phyloP scores from a whole-genome alignment of 768 basidiomycete genomes.

The Leucocoprinus birnbaumii region DNA sequence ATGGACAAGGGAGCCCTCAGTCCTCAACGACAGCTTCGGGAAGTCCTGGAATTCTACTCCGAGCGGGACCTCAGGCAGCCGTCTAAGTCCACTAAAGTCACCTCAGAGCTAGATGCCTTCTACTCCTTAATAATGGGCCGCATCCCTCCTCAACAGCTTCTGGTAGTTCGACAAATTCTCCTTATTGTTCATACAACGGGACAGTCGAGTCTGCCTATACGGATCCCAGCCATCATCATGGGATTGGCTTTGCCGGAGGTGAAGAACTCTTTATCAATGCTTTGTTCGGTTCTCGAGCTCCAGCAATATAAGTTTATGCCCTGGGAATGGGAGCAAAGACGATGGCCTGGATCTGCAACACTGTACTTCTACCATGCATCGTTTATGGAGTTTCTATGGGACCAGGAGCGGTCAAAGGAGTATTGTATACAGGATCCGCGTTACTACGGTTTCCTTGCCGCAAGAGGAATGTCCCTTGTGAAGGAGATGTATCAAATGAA shows the following conservation, averaged over 20 bases:
- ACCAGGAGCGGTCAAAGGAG: neutral
- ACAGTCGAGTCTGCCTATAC: too few species aligned
- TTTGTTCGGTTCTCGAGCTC: too few species aligned
- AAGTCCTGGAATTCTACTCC: neutral
- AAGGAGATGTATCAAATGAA: too few species aligned
- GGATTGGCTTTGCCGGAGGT: too few species aligned
- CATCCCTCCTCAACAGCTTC: neutral
- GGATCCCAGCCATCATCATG: too few species aligned
- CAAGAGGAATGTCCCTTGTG: too few species aligned
- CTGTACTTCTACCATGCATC: slow-evolving; percentile 1
- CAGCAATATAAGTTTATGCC: too few species aligned
- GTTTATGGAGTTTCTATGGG: neutral
- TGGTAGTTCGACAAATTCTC: neutral
- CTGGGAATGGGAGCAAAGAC: too few species aligned
- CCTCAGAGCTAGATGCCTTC: neutral
- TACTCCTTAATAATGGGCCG: neutral
- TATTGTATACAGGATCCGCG: neutral
- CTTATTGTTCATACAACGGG: too few species aligned
- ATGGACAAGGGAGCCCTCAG: neutral
- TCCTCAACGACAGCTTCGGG: neutral
- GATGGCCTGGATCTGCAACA: neutral
- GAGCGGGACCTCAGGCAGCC: neutral
- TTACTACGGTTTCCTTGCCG: too few species aligned
- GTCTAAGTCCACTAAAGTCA: neutral
- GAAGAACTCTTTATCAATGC: too few species aligned